Evolutionary conservation across 306 rosid species (phyloP).

Genomic region (Lathyrus sativus): DNA sequence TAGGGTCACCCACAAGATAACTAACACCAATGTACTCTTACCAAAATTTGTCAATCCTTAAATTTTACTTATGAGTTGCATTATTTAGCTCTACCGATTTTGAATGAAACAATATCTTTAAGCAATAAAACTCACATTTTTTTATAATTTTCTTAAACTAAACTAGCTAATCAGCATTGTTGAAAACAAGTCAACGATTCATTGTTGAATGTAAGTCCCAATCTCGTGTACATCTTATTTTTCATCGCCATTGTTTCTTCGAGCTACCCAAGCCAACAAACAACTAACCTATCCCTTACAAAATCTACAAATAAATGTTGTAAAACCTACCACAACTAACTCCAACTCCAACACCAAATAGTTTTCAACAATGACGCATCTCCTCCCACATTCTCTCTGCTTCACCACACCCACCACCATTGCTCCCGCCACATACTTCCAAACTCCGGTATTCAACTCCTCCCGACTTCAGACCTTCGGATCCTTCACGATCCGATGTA

Average conservation of each 20-base stretch:
- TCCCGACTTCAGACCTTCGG: slow-evolving; percentile 8
- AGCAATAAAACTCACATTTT: too few relatives aligned
- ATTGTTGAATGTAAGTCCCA: not conserved
- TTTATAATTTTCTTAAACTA: too few relatives aligned
- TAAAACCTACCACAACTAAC: not conserved
- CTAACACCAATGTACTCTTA: too few relatives aligned
- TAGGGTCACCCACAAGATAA: too few relatives aligned
- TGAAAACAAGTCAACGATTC: not conserved
- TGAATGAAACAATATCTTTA: too few relatives aligned
- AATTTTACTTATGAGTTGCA: too few relatives aligned
- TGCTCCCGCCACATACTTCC: slow-evolving; percentile 29
- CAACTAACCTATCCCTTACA: not conserved
- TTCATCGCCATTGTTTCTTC: slow-evolving; percentile 14
- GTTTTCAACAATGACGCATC: slow-evolving; percentile 45
- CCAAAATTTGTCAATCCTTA: too few relatives aligned
- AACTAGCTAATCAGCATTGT: too few relatives aligned
- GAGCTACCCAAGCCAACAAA: not conserved
- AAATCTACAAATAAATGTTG: not conserved
- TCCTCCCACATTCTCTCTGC: slow-evolving; percentile 38
- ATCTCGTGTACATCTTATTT: not conserved
- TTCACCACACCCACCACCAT: not conserved
- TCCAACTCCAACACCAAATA: not conserved
- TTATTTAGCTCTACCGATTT: too few relatives aligned
- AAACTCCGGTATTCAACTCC: slow-evolving; percentile 27
- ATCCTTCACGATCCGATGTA: slow-evolving; percentile 19